Percentiles rank a stretch among this genome's conserved stretches.
phyloP scores from a whole-genome alignment of 306 rosid species.

The Mimosa pudica region DNA sequence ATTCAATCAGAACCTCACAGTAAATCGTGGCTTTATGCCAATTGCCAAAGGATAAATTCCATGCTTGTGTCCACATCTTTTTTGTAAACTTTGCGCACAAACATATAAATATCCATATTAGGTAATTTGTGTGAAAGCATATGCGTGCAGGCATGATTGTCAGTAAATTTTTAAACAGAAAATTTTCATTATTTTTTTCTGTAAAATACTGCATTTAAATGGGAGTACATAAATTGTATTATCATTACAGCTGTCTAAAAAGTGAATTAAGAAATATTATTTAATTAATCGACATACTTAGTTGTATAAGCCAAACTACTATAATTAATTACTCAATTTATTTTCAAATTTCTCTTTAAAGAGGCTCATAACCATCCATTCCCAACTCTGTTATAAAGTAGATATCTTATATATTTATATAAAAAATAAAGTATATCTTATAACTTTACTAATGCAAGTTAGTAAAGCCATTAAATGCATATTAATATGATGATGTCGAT shows the following conservation, averaged over 20 bases:
- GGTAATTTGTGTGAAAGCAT: too few species aligned
- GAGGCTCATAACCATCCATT: background rate
- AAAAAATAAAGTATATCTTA: background rate
- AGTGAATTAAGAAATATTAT: background rate
- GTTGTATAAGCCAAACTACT: background rate
- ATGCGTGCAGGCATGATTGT: too few species aligned
- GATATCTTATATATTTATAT: background rate
- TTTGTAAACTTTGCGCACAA: background rate
- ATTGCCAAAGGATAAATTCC: slow-evolving; percentile 30
- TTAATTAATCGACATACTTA: background rate
- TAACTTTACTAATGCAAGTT: background rate
- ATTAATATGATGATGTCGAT: background rate
- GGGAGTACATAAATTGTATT: background rate
- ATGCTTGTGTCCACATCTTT: background rate
- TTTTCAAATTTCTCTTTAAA: background rate
- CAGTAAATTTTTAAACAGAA: too few species aligned
- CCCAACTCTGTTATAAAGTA: background rate
- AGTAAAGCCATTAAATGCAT: background rate
- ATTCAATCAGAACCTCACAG: slow-evolving; percentile 25
- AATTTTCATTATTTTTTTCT: too few species aligned
- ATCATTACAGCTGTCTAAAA: background rate
- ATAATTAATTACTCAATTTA: background rate
- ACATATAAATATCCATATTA: too few species aligned
- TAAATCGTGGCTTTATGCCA: slow-evolving; percentile 20
- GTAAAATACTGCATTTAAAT: background rate